These are phyloP conservation scores for Naganishia sp. DNA, from an alignment of 1,284 basidiomycete species.

Conservation along the genomic window DNA sequence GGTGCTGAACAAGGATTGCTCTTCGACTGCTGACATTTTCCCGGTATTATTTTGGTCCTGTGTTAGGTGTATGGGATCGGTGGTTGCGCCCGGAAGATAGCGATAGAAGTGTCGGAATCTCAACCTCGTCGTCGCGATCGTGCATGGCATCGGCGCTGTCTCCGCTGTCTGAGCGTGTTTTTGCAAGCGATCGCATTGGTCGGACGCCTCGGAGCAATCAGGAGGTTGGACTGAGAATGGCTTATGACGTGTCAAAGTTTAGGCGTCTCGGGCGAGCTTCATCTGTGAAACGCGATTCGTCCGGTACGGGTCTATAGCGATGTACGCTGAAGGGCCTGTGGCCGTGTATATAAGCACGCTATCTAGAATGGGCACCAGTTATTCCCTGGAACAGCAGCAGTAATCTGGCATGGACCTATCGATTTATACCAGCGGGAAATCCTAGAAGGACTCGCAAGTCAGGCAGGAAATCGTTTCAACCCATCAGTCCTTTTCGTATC, in stretches of 20 bases:
- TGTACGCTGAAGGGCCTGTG: too few species aligned
- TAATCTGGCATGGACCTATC: too few species aligned
- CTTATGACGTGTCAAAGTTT: constrained; percentile 8
- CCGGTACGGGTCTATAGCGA: too few species aligned
- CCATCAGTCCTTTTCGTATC: too few species aligned
- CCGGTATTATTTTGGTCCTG: background rate
- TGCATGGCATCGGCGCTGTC: constrained; percentile 15
- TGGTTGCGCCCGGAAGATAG: constrained; percentile 1
- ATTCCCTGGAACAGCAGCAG: too few species aligned
- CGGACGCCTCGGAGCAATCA: constrained; percentile 14
- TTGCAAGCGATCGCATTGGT: constrained; percentile 24
- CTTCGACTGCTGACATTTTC: constrained; percentile 27
- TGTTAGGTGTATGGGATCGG: background rate
- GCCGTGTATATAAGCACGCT: too few species aligned
- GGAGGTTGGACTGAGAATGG: background rate
- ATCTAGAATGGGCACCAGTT: too few species aligned
- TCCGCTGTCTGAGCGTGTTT: constrained; percentile 9
- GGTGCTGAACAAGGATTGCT: constrained; percentile 28
- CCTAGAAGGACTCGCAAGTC: too few species aligned
- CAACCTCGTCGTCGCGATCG: constrained; percentile 15
- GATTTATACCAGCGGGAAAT: too few species aligned
- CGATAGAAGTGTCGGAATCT: background rate
- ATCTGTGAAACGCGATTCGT: constrained; percentile 8
- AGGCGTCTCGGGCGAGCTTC: background rate
- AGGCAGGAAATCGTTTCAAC: too few species aligned